Evolutionary conservation across 2,329 filamentous ascomycete species (phyloP), one percentile per base, ranked within the genome.

Genomic region (Neonectria faginata): DNA sequence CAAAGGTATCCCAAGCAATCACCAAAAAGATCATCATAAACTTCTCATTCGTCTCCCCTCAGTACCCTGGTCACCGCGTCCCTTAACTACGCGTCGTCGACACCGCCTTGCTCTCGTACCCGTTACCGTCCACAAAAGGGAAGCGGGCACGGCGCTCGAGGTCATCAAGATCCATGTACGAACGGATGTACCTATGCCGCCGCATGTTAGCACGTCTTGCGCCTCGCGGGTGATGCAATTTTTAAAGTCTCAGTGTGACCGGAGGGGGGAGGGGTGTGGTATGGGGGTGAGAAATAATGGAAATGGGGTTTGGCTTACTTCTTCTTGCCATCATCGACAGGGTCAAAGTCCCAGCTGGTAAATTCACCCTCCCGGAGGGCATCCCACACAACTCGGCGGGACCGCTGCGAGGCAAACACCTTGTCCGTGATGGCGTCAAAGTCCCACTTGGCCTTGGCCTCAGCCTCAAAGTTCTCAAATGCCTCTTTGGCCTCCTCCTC

Each of bases 281-380:
- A 29, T 73, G 61, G 56, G 69, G 70, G 66, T 45, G 14, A 70
- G 44, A 53, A 36, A 27, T 39, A 41, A 47, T 6, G 31, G 18
- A 22, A 16, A 29, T 31, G 29, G 57, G 20, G 16, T 42, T 53
- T 20, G 25, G 80, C 85, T 79, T 81, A 89, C 84, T 91, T 91
- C 69, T 88, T 83, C 52, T 85, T 82, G 27, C 90, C 91, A 73
- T 92, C 88, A 69, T 92, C 89, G 3, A 85, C 80, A 0, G 93
- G 93, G 80, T 94, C 87, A 79, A 91, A 92, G 79, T 97, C 94
- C 94, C 94, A 97, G 76, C 89, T 87, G 42, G 92, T 91, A 71
- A 92, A 93, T 39, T 83, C 83, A 60, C 94, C 94, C 78, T 90
- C 81, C 76, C 89, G 92, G 68, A 97, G 84, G 0, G 94, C 92